A percentile compares a stretch with the other conserved stretches of the same genome.
These are phyloP conservation scores for Alternaria angustiovoidea DNA, from an alignment of 2,329 filamentous ascomycete species.

Conservation along the genomic window DNA sequence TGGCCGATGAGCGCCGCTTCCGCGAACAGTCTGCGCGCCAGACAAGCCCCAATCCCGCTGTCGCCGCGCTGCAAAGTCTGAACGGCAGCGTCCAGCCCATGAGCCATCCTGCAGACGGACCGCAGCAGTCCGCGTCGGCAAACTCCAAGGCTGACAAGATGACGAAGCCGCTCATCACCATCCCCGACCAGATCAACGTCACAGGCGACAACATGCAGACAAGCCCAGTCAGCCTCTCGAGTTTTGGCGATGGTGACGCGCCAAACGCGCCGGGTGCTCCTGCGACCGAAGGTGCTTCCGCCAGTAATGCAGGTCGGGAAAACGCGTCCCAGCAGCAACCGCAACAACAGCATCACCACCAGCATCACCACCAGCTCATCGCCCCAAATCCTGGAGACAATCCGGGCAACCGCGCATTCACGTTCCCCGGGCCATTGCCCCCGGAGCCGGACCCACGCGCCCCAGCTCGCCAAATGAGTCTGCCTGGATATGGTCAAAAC, in stretches of 20 bases:
- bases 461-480: constrained; percentile 65
- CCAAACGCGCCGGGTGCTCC: constrained; percentile 57
- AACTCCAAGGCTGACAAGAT: constrained; percentile 59
- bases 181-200: constrained; percentile 53
- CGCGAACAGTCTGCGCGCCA: constrained; percentile 54
- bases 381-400: constrained; percentile 47
- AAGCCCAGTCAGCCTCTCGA: constrained; percentile 62
- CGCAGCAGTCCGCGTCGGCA: constrained; percentile 54
- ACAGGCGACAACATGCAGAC: constrained; percentile 58
- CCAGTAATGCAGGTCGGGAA: constrained; percentile 49
- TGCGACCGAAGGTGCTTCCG: constrained; percentile 59
- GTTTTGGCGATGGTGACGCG: constrained; percentile 62
- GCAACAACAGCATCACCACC: constrained; percentile 35
- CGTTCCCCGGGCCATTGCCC: constrained; percentile 68
- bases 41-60: constrained; percentile 59
- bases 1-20: constrained; percentile 58
- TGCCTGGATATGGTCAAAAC: constrained; percentile 64
- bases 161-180: constrained; percentile 58
- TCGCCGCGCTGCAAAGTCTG: constrained; percentile 55
- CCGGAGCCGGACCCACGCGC: constrained; percentile 58
- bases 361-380: constrained; percentile 45
- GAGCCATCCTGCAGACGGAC: constrained; percentile 51
- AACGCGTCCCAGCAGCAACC: constrained; percentile 46
- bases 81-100: constrained; percentile 48
- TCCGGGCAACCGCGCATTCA: constrained; percentile 64